These are phyloP conservation scores for Purpureocillium takamizusanense DNA, from an alignment of 2,329 filamentous ascomycete genomes.

Conservation along the genomic window DNA sequence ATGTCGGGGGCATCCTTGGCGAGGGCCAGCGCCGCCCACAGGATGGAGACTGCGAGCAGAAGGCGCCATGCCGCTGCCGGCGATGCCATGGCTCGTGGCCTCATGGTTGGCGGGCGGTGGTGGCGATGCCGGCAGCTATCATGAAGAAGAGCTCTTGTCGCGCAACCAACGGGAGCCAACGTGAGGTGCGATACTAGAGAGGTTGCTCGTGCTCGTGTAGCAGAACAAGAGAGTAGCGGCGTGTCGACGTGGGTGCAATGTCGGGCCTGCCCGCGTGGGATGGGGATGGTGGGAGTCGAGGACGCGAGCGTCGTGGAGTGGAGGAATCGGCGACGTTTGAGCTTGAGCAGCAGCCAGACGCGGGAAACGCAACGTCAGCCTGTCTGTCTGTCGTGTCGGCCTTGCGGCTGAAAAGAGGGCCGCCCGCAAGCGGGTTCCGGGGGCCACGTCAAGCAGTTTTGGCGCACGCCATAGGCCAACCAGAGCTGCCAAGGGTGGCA, in stretches of 20 bases:
- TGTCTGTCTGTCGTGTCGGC: constrained; percentile 4
- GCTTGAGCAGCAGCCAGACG: background rate
- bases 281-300: background rate
- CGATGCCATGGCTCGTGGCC: constrained; percentile 38
- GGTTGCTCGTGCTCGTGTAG: background rate
- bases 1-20: constrained; percentile 61
- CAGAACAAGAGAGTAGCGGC: background rate
- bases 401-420: constrained; percentile 1
- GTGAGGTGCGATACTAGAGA: too few relatives aligned
- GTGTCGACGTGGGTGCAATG: background rate
- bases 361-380: constrained; percentile 11
- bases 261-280: constrained; percentile 1
- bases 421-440: background rate
- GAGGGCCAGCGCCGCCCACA: constrained; percentile 25
- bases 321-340: background rate
- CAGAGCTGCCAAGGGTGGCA: too few relatives aligned
- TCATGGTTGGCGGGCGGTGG: constrained; percentile 39
- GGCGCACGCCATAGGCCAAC: background rate
- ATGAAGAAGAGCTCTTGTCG: constrained; percentile 32
- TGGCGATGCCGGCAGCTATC: constrained; percentile 21
- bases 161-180: too few relatives aligned
- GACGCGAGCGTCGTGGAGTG: background rate
- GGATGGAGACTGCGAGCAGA: constrained; percentile 38
- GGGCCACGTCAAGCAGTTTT: constrained; percentile 7
- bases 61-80: constrained; percentile 31